Conservation (phyloP, 1,284 basidiomycete species). For the Apiotrichum montevideense region DNA sequence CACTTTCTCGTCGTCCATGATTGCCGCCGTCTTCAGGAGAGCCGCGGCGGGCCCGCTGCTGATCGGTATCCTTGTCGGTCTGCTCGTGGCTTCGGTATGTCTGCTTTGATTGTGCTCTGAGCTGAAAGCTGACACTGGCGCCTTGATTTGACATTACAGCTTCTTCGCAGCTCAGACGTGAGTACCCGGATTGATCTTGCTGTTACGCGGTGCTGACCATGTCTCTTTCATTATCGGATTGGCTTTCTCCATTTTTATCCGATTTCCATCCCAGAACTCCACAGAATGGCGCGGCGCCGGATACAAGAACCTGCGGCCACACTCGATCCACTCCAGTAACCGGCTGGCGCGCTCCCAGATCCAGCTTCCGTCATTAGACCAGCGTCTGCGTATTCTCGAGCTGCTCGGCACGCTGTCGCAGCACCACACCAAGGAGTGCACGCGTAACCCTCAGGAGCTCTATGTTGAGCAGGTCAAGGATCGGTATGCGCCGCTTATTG, state of each 20-base stretch:
- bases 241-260: no score
- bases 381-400: constrained; percentile 75
- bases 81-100: constrained; percentile 46
- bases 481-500: constrained; percentile 73
- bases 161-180: constrained; percentile 1
- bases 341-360: constrained; percentile 35
- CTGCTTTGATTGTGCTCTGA: no score
- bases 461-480: constrained; percentile 77
- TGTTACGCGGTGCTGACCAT: no score
- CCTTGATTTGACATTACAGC: not conserved
- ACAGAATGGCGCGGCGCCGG: constrained; percentile 9
- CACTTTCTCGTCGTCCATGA: no score
- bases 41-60: constrained; percentile 45
- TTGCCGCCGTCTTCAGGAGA: constrained; percentile 24
- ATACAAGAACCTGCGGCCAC: constrained; percentile 8
- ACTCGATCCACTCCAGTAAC: constrained; percentile 15
- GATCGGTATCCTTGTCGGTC: constrained; percentile 47
- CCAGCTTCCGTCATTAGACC: constrained; percentile 60
- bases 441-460: constrained; percentile 68
- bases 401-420: constrained; percentile 77
- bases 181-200: not conserved
- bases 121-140: no score
- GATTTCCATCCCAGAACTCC: not conserved
- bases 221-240: no score
- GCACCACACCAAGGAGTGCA: constrained; percentile 86